Evolutionary conservation across 305 asterid species (phyloP), one percentile per base, ranked within the genome.

Genomic region (Caryopteris hybrid): DNA sequence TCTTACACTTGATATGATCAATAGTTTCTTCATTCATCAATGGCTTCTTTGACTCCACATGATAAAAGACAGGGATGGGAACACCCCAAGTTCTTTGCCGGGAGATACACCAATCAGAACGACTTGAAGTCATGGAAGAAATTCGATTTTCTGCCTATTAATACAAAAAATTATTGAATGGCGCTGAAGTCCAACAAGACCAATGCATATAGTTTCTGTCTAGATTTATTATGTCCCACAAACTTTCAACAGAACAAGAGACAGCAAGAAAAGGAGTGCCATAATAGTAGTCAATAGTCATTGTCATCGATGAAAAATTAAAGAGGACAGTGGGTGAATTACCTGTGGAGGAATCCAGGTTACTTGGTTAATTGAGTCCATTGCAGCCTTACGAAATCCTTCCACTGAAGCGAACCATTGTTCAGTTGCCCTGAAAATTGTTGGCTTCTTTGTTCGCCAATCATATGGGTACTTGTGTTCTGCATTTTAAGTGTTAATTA

Each of bases 21-120:
- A 94, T 79, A 46, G 96, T 94, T 78, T 87, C 95, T 78, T 80
- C 95, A 75, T 83, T 94, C 91, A 94, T 84, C 79, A 94, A 80
- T 51, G 99, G 97, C 83, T 89, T 88, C 83, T 84, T 91, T 22
- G 98, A 67, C 54, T 89, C 91, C 66, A 82, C 74, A 12, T 91
- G 97, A 83, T 94, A 94, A 79, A 94, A 94, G 39, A 91, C 96
- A 5, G 99, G 99, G 81, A 94, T 91, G 17, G 99, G 99, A 58
- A 94, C 99, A 63, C 99, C 99, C 99, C 99, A 94, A 45, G 96
- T 87, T 82, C 99, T 89, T 86, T 94, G 99, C 68, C 99, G 87
- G 66, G 99, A 94, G 75, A 94, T 94, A 70, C 99, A 94, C 99
- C 99, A 94, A 79, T 91, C 99, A 8, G 95, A 83, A 68, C 99